A percentile compares a stretch with the other conserved stretches of the same genome.
Evolutionary conservation across 192 early-diverging fungal genomes (phyloP).

Genomic region (Coemansia sp.): DNA sequence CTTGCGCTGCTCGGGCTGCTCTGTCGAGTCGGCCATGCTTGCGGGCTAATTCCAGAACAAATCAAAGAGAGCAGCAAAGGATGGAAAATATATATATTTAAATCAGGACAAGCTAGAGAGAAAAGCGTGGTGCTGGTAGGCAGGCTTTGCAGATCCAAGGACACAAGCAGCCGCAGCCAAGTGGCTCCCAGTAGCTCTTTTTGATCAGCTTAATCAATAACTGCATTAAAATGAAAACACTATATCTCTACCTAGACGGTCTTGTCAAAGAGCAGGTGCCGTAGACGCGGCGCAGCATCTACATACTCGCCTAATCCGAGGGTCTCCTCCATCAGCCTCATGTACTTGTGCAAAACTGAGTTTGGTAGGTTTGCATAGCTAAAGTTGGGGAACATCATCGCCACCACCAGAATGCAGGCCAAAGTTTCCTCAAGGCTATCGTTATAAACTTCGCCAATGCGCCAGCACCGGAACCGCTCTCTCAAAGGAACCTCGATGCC

Average conservation of each 20-base stretch:
- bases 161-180: not conserved
- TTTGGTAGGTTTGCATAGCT: not conserved
- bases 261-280: not conserved
- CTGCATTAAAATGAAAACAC: no score
- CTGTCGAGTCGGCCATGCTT: not conserved
- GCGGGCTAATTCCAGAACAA: not conserved
- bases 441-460: not conserved
- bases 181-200: not conserved
- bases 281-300: not conserved
- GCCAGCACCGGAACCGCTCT: constrained; percentile 2
- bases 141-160: no score
- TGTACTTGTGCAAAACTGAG: not conserved
- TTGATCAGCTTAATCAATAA: not conserved
- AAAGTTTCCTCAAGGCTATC: not conserved
- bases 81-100: not conserved
- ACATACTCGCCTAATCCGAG: not conserved
- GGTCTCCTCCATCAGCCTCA: not conserved
- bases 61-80: not conserved
- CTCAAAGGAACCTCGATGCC: not conserved
- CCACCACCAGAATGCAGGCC: not conserved
- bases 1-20: constrained; percentile 6
- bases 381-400: not conserved
- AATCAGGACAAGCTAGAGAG: not conserved
- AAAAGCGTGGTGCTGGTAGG: no score
- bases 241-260: not conserved